Conservation (phyloP, 371 early-diverging fungal species). For the Mucor piriformis region DNA sequence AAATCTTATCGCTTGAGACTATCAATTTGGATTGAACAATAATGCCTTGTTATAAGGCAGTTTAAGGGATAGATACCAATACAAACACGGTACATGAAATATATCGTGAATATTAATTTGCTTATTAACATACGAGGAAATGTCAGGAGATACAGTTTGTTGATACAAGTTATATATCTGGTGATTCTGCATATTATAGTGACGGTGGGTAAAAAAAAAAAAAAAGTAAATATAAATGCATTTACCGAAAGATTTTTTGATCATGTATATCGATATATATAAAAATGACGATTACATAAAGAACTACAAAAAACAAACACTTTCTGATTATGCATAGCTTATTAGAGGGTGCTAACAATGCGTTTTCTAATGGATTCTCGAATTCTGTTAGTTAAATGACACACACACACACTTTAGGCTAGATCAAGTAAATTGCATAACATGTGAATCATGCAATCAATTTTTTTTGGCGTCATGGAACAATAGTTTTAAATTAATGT, state of each 20-base stretch:
- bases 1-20: too few relatives aligned
- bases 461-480: constrained; percentile 1
- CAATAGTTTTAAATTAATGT: neutral
- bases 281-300: too few relatives aligned
- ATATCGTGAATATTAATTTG: too few relatives aligned
- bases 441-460: neutral
- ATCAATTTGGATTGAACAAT: too few relatives aligned
- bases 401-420: neutral
- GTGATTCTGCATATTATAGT: neutral
- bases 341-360: too few relatives aligned
- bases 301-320: too few relatives aligned
- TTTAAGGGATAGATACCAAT: too few relatives aligned
- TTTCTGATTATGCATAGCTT: too few relatives aligned
- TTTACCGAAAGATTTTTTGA: too few relatives aligned
- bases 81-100: too few relatives aligned
- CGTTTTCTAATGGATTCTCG: neutral
- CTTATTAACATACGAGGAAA: neutral
- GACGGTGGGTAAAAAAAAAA: neutral
- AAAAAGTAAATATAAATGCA: neutral
- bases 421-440: neutral
- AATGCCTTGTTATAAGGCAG: too few relatives aligned
- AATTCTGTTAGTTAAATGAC: neutral
- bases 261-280: too few relatives aligned
- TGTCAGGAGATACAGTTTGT: neutral
- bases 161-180: neutral